Percentiles rank a stretch among this genome's conserved stretches.
These are phyloP conservation scores for Tanacetum coccineum DNA, from an alignment of 129 eudicot genomes.

Conservation along the genomic window DNA sequence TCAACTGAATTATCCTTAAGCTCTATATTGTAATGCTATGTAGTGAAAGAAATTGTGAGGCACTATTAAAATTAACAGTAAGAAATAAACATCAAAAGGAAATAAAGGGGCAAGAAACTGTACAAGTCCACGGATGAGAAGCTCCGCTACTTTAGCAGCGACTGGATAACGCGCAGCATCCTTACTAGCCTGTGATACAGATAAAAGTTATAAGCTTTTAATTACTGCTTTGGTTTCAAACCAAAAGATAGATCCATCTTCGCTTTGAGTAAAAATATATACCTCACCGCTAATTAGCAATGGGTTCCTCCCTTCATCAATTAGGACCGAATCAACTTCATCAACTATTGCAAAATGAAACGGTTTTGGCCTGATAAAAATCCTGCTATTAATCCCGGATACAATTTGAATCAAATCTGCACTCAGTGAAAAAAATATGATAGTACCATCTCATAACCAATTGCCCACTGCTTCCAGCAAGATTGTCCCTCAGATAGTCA, in stretches of 20 bases:
- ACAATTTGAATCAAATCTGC: constrained; percentile 13
- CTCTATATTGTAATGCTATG: constrained; percentile 86
- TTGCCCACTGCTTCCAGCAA: constrained; percentile 67
- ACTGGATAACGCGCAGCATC: constrained; percentile 98
- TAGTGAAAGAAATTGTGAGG: constrained; percentile 6
- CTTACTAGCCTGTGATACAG: constrained; percentile 62
- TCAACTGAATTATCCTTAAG: constrained; percentile 96
- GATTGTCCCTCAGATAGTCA: constrained; percentile 96
- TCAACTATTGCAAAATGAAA: constrained; percentile 98
- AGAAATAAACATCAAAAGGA: background rate
- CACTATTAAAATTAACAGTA: background rate
- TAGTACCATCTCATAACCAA: constrained; percentile 98
- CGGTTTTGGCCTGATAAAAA: constrained; percentile 85
- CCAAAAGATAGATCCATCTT: constrained; percentile 9
- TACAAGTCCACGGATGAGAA: constrained; percentile 75
- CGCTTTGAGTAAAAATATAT: constrained; percentile 15
- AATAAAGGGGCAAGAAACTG: constrained; percentile 18
- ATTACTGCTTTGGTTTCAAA: constrained; percentile 1
- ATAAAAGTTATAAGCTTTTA: constrained; percentile 5
- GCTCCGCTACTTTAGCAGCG: constrained; percentile 99
- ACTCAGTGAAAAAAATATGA: background rate
- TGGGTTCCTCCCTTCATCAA: constrained; percentile 97
- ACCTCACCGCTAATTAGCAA: constrained; percentile 95
- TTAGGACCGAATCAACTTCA: constrained; percentile 97
- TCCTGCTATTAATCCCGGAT: background rate